Evolutionary conservation across 371 early-diverging fungal genomes (phyloP), one percentile per base, ranked within the genome.

Genomic region (Circinella umbellata): DNA sequence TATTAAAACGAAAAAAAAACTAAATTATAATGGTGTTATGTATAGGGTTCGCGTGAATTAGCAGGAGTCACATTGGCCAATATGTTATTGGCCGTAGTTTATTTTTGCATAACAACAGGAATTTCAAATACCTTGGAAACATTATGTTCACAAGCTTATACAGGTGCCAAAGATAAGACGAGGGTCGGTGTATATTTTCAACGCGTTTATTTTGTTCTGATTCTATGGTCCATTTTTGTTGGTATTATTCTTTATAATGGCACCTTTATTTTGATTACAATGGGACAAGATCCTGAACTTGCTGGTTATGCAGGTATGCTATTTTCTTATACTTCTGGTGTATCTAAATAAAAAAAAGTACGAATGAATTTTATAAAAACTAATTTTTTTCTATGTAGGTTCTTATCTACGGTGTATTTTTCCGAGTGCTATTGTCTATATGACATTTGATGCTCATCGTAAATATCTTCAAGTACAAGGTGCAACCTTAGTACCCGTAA

Each of bases 61-160:
- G 70, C 70, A 18, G 70, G 61, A 7, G 70, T 42, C 9, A 51
- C 70, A 11, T 51, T 70, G 15, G 70, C 42, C 4, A 64, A 70
- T 18, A 71, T 71, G 71, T 18, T 71, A 13, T 15, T 61, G 0
- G 64, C 38, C 0, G 37, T 67, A 13, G 46, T 35, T 4, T 54
- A 59, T n/a, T 49, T 36, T 18, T 55, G 48, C 42, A 51, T 63
- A 36, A 42, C 63, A 0, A 35, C 36, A 27, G 71, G 92, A 13
- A 78, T 88, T 64, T 83, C 89, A 5, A 86, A 91, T 37, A 93
- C 92, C 0, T 78, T 96, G 48, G 95, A 94, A 72, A 94, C 94
- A 4, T 80, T 96, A 17, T 95, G 95, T 71, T 91, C 93, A 15
- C 96, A 96, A 78, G 89, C 95, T 10, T 93, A 85, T 78, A 95